Percentiles rank a stretch among this genome's conserved stretches.
Evolutionary conservation across 2,329 filamentous ascomycete genomes (phyloP).

Genomic region (Didymella pinodella): DNA sequence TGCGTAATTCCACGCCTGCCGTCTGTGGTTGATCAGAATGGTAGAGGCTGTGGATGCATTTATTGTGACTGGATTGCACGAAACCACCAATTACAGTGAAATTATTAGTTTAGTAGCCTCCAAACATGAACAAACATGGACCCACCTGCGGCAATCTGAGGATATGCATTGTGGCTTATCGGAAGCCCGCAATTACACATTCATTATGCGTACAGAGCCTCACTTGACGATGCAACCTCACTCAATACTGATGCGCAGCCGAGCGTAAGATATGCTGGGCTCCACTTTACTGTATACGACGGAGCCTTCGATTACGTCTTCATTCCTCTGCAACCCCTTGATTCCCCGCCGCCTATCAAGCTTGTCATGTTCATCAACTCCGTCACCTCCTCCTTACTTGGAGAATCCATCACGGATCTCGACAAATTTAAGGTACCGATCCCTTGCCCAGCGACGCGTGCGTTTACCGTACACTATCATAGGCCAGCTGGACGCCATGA

Average conservation of each 20-base stretch:
- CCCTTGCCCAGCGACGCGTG: constrained; percentile 25
- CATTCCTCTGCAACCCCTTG: background rate
- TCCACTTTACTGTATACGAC: background rate
- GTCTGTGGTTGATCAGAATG: too few species aligned
- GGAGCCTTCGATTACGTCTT: background rate
- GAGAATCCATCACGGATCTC: constrained; percentile 31
- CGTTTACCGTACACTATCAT: constrained; percentile 31
- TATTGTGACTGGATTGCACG: too few species aligned
- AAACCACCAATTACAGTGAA: background rate
- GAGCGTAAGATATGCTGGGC: background rate
- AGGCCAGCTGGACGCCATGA: constrained; percentile 29
- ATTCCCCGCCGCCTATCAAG: background rate
- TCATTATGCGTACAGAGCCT: background rate
- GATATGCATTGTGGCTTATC: background rate
- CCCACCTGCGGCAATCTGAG: background rate
- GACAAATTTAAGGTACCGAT: constrained; percentile 29
- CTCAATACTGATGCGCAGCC: background rate
- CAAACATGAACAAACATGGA: background rate
- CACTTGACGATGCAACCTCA: background rate
- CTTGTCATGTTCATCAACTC: too few species aligned
- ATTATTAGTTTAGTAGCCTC: background rate
- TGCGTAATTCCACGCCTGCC: background rate
- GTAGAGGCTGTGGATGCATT: too few species aligned
- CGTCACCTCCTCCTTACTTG: constrained; percentile 9
- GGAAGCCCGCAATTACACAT: background rate